Conservation (phyloP, 148 eudicot genomes). For the Rhododendron mucronatum region DNA sequence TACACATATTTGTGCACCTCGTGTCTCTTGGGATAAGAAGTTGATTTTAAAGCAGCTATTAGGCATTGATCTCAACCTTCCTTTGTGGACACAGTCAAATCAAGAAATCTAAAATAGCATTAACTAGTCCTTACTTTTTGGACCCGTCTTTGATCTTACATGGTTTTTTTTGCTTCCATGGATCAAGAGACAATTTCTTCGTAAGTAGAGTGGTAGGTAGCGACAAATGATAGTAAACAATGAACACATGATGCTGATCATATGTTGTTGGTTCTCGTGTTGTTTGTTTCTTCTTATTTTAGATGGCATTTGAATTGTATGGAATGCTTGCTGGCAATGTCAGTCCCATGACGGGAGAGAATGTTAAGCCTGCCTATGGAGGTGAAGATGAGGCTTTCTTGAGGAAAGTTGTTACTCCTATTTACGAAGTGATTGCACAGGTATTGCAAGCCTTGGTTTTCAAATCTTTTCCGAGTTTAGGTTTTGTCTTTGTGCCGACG, state of each 20-base stretch:
- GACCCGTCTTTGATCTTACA: neutral
- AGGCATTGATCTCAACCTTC: neutral
- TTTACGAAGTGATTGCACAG: constrained; percentile 73
- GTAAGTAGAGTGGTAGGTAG: neutral
- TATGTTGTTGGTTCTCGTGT: neutral
- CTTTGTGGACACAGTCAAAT: neutral
- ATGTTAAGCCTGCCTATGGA: constrained; percentile 90
- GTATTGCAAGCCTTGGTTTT: constrained; percentile 29
- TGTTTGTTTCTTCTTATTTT: neutral
- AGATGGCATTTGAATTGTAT: constrained; percentile 96
- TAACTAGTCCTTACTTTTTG: neutral
- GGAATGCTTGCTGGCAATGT: constrained; percentile 97
- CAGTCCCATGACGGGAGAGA: constrained; percentile 89
- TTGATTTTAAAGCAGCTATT: neutral
- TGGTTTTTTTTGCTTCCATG: neutral
- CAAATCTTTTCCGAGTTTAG: neutral
- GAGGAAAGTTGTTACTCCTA: constrained; percentile 75
- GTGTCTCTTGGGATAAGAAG: neutral
- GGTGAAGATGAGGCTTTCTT: constrained; percentile 91
- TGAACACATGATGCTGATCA: neutral
- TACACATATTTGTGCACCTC: neutral
- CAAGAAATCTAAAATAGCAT: neutral
- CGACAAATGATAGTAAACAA: neutral
- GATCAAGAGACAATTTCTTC: neutral
- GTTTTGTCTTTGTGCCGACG: neutral